Percentiles rank a stretch among this genome's conserved stretches.
Conservation (phyloP, 2,329 filamentous ascomycete species). For the Teratosphaeria pseudoeucalypti region DNA sequence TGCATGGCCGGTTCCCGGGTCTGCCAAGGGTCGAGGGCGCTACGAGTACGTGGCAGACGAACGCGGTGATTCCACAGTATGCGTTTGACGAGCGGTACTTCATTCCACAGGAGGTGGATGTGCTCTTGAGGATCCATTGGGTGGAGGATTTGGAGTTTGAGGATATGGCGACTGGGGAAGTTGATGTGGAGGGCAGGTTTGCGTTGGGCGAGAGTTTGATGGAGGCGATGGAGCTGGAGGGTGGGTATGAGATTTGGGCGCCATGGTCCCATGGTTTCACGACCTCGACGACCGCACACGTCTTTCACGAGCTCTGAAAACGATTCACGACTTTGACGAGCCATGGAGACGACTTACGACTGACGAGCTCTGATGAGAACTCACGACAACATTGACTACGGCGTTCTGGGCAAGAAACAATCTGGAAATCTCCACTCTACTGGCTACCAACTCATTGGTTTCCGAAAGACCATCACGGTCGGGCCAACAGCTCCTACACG, state of each 20-base stretch:
- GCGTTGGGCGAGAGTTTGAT: conserved; percentile 15
- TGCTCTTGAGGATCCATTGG: conserved; percentile 9
- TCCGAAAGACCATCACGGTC: not conserved
- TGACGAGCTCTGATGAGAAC: too few relatives aligned
- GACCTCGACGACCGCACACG: not conserved
- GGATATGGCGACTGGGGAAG: conserved; percentile 9
- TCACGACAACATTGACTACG: not conserved
- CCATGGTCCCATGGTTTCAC: not conserved
- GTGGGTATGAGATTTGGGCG: not conserved
- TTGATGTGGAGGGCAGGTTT: conserved; percentile 11
- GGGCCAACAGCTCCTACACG: not conserved
- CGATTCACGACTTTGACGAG: not conserved
- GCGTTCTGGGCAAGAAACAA: not conserved
- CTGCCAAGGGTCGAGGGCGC: conserved; percentile 33
- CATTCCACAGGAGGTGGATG: conserved; percentile 1
- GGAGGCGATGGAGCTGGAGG: conserved; percentile 7
- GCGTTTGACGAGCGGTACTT: conserved; percentile 27
- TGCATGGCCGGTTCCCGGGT: conserved; percentile 34
- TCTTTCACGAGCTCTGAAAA: not conserved
- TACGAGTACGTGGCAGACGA: conserved; percentile 33
- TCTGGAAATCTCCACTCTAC: not conserved
- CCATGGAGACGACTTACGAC: not conserved
- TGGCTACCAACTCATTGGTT: not conserved
- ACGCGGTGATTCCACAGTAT: conserved; percentile 28
- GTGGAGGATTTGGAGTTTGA: conserved; percentile 12